phyloP scores from a whole-genome alignment of 139 green algal species.

The Chlorella sorokiniana region DNA sequence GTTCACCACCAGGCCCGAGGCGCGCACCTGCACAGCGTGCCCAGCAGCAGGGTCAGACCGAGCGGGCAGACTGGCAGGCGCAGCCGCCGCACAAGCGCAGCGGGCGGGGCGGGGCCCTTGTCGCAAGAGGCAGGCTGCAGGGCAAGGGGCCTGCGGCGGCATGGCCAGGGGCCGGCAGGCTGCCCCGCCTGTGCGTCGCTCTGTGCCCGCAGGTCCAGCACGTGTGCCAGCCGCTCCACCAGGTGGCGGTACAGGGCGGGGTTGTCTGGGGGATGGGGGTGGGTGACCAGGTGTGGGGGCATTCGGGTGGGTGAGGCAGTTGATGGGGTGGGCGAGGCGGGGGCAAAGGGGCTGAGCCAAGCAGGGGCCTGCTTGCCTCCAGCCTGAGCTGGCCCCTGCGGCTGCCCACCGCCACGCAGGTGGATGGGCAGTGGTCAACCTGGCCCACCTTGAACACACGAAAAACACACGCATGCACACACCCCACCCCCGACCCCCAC shows the following conservation, averaged over 20 bases:
- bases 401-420: too few relatives aligned
- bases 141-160: too few relatives aligned
- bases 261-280: slow-evolving; percentile 58
- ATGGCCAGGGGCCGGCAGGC: background rate
- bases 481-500: background rate
- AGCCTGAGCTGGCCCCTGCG: too few relatives aligned
- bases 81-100: background rate
- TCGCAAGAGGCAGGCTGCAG: too few relatives aligned
- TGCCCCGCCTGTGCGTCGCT: slow-evolving; percentile 35
- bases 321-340: too few relatives aligned
- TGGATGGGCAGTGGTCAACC: too few relatives aligned
- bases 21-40: slow-evolving; percentile 35
- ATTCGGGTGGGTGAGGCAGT: too few relatives aligned
- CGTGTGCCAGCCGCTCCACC: slow-evolving; percentile 72
- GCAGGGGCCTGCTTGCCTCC: too few relatives aligned
- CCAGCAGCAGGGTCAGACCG: background rate
- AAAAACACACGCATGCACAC: too few relatives aligned
- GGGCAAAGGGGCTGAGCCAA: background rate
- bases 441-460: too few relatives aligned
- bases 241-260: slow-evolving; percentile 78
- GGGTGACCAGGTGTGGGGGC: background rate
- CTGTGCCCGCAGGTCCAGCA: slow-evolving; percentile 67
- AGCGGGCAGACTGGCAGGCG: background rate
- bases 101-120: background rate
- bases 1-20: slow-evolving; percentile 88